Conservation (phyloP, 495 filamentous ascomycete genomes). For the Evernia prunastri region DNA sequence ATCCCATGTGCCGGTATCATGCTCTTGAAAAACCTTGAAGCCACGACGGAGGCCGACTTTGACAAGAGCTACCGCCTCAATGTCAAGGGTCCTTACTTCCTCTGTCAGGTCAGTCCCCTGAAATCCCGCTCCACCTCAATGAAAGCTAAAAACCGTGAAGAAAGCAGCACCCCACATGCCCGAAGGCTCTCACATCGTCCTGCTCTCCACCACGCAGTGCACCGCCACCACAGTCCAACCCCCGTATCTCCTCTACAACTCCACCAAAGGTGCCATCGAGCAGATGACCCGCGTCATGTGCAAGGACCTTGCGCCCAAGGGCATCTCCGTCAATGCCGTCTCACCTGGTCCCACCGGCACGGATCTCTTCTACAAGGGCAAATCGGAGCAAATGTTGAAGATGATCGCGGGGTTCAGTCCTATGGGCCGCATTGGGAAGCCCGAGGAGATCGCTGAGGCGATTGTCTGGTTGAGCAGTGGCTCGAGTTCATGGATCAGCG, state of each 20-base stretch:
- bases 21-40: constrained; percentile 48
- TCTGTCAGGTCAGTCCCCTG: constrained; percentile 45
- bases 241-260: constrained; percentile 53
- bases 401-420: constrained; percentile 48
- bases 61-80: constrained; percentile 51
- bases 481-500: constrained; percentile 55
- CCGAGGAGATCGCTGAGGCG: constrained; percentile 56
- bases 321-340: constrained; percentile 58
- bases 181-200: constrained; percentile 49
- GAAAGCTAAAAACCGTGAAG: constrained; percentile 28
- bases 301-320: constrained; percentile 57
- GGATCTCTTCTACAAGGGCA: constrained; percentile 58
- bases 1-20: constrained; percentile 56
- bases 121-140: background rate
- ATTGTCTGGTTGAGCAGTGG: constrained; percentile 48
- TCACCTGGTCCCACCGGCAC: constrained; percentile 61
- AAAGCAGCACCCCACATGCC: constrained; percentile 58
- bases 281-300: constrained; percentile 58
- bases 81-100: constrained; percentile 63
- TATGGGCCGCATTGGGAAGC: constrained; percentile 48
- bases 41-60: constrained; percentile 53
- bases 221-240: constrained; percentile 44
- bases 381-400: constrained; percentile 52
- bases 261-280: constrained; percentile 64
- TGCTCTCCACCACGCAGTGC: constrained; percentile 52